A percentile compares a stretch with the other conserved stretches of the same genome.
phyloP scores from a whole-genome alignment of 768 basidiomycete species.

The Leccinum variicolor region DNA sequence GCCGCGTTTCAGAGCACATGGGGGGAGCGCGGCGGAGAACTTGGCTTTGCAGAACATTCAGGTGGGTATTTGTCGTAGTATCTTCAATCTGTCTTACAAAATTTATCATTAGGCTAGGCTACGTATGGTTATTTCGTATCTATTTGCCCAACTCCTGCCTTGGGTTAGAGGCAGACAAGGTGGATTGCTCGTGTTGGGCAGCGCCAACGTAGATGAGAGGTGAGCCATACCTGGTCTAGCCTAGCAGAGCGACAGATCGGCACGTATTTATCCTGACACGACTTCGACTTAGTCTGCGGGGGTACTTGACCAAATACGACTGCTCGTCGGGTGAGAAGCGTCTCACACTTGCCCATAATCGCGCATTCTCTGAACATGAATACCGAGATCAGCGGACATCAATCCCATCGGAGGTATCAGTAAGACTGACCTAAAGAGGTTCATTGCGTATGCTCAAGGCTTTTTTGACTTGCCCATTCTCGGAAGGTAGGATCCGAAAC shows the following conservation, averaged over 20 bases:
- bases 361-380: neutral
- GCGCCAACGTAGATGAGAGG: conserved; percentile 99
- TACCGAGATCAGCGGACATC: conserved; percentile 67
- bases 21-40: conserved; percentile 86
- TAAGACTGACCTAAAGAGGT: conserved; percentile 95
- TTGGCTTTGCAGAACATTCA: conserved; percentile 98
- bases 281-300: conserved; percentile 63
- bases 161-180: conserved; percentile 85
- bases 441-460: conserved; percentile 79
- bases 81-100: neutral
- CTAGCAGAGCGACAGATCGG: neutral
- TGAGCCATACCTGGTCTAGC: conserved; percentile 22
- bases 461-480: conserved; percentile 86
- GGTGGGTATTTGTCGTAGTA: conserved; percentile 32
- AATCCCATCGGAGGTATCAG: conserved; percentile 99
- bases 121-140: conserved; percentile 91
- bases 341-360: neutral
- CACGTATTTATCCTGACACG: neutral
- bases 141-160: conserved; percentile 93
- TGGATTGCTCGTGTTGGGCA: conserved; percentile 91
- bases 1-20: conserved; percentile 81
- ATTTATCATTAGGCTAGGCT: conserved; percentile 65
- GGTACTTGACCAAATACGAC: conserved; percentile 98
- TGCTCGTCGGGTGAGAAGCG: conserved; percentile 71
- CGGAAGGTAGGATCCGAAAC: conserved; percentile 46